Conservation (phyloP, 805 yeast species). For the Lipomyces sp. region DNA sequence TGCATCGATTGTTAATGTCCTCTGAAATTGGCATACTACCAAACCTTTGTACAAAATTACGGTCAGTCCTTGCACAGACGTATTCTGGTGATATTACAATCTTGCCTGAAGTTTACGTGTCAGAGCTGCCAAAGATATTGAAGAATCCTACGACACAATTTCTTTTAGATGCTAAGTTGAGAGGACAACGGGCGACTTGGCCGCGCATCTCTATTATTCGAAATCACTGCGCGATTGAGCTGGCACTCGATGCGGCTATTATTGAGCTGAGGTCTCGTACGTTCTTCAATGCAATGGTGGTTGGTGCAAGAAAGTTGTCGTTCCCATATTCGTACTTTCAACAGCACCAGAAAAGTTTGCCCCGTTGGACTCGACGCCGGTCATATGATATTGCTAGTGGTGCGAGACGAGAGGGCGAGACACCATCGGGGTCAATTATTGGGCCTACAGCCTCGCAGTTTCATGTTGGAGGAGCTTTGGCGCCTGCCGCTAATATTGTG, state of each 20-base stretch:
- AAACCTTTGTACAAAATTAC: constrained; percentile 70
- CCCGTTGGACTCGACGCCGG: constrained; percentile 1
- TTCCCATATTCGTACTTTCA: constrained; percentile 2
- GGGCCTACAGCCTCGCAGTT: not conserved
- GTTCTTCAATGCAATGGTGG: constrained; percentile 23
- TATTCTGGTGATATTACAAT: constrained; percentile 95
- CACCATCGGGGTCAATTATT: not conserved
- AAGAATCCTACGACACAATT: constrained; percentile 83
- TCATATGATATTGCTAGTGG: not conserved
- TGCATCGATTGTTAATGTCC: constrained; percentile 74
- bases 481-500: not conserved
- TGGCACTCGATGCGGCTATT: constrained; percentile 81
- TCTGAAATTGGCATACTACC: constrained; percentile 78
- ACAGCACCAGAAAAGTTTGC: constrained; percentile 3
- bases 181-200: constrained; percentile 95
- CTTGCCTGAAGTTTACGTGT: constrained; percentile 68
- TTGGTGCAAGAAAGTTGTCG: constrained; percentile 15
- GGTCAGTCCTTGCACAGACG: constrained; percentile 79
- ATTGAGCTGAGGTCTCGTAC: constrained; percentile 38
- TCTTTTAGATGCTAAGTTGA: constrained; percentile 65
- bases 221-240: constrained; percentile 89
- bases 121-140: constrained; percentile 66
- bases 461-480: not conserved
- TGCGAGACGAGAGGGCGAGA: not conserved
- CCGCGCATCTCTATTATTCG: constrained; percentile 82